Base-by-base conservation (phyloP, 2,329 filamentous ascomycete genomes). In the Stagonosporopsis tanaceti region DNA sequence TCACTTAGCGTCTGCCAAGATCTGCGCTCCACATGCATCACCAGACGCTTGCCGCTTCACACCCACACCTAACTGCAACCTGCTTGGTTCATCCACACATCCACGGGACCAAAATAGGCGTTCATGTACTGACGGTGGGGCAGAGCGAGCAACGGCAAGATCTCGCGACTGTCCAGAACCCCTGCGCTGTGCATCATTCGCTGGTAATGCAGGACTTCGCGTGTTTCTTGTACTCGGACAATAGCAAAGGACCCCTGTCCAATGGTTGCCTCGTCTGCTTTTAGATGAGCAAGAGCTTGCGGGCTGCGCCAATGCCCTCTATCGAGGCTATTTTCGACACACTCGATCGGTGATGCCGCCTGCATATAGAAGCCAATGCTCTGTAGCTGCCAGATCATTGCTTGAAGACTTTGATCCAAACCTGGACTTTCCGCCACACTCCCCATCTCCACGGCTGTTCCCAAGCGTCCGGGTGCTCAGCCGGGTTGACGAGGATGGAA, bases 1-100 rank as follows among this genome's bases (percentile, higher is more conserved):
- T 42, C 32, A 44, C 24, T 32, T 57, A 57, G 54, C 54, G 48
- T 37, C 28, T 14, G 53, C 42, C 42, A 59, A 59, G 53, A 45
- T 37, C 52, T 55, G 41, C 51, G 30, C 35, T 38, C 25, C 38
- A 48, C 40, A 30, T 22, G 34, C 25, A 39, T 41, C 22, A 22
- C 41, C 22, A 35, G 28, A 47, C 17, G 37, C 40, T 47, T 32
- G 8, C 41, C 22, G 27, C 53, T 50, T 50, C 47, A 25, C 41
- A 41, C 37, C 30, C 15, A 34, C 32, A 15, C 37, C 20, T 17
- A 20, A 2, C 28, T 47, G 35, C 48, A 53, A n/a, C 35, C 30
- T 38, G 24, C 24, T 44, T 27, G 25, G 30, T 46, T 6, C 20
- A 30, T 25, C 35, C 22, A 22, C 14, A 34, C 11, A 24, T 22